phyloP scores from a whole-genome alignment of 345 rosid genomes.

The Durio zibethinus region DNA sequence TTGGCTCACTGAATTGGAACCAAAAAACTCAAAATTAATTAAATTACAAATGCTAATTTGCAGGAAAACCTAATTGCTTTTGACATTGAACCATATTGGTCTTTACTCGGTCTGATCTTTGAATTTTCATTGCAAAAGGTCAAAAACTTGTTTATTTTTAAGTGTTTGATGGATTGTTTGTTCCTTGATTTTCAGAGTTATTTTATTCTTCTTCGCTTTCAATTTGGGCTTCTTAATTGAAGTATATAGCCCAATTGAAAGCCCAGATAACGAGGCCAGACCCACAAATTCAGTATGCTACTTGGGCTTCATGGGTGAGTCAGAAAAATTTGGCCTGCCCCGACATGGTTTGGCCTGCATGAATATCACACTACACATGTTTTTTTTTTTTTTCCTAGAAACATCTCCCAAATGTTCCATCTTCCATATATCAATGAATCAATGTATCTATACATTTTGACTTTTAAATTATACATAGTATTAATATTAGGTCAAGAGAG shows the following conservation, averaged over 20 bases:
- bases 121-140: too few relatives aligned
- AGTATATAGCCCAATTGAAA: background rate
- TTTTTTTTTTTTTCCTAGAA: too few relatives aligned
- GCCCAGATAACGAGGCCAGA: background rate
- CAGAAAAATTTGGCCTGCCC: background rate
- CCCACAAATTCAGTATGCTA: too few relatives aligned
- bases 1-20: slow-evolving; percentile 21
- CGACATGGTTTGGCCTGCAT: too few relatives aligned
- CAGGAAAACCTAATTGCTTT: slow-evolving; percentile 35
- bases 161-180: background rate
- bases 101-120: too few relatives aligned
- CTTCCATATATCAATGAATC: too few relatives aligned
- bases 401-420: too few relatives aligned
- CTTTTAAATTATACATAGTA: too few relatives aligned
- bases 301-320: background rate
- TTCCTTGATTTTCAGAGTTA: background rate
- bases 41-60: slow-evolving; percentile 7
- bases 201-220: background rate
- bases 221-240: background rate
- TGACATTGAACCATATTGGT: slow-evolving; percentile 36
- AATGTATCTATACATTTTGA: too few relatives aligned
- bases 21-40: background rate
- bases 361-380: too few relatives aligned
- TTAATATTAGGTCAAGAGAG: too few relatives aligned
- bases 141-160: too few relatives aligned